Percentiles rank a stretch among this genome's conserved stretches.
These are phyloP conservation scores for Coniochaeta prunicola DNA, from an alignment of 2,329 filamentous ascomycete species.

Conservation along the genomic window DNA sequence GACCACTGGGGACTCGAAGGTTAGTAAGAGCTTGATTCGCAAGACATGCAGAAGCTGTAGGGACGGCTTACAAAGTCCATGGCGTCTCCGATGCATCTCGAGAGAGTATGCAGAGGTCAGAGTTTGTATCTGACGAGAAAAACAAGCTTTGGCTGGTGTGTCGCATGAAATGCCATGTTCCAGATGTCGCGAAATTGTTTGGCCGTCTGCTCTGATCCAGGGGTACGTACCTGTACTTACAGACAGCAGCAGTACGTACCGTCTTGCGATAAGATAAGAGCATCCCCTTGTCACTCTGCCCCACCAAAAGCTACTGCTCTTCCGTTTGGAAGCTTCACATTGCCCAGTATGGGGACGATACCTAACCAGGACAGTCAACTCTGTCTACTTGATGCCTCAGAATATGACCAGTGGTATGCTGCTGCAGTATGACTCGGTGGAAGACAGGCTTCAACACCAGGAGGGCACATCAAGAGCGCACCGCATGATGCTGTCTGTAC, in stretches of 20 bases:
- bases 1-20: slow-evolving; percentile 45
- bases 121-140: slow-evolving; percentile 7
- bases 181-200: slow-evolving; percentile 23
- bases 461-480: background rate
- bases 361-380: no score
- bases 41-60: background rate
- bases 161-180: slow-evolving; percentile 21
- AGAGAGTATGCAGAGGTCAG: slow-evolving; percentile 5
- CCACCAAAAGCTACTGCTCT: no score
- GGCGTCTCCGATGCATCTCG: slow-evolving; percentile 39
- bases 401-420: background rate
- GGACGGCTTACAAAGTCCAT: slow-evolving; percentile 49
- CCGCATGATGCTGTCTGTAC: background rate
- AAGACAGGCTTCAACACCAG: background rate
- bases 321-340: no score
- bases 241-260: no score
- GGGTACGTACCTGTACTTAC: slow-evolving; percentile 1
- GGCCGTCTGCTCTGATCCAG: slow-evolving; percentile 7
- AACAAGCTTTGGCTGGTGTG: slow-evolving; percentile 4
- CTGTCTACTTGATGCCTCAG: no score
- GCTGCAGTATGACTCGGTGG: background rate
- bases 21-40: slow-evolving; percentile 7
- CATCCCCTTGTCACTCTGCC: no score
- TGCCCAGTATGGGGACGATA: no score
- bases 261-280: background rate